These are phyloP conservation scores for Penicillium nucicola DNA, from an alignment of 495 filamentous ascomycete species.

Conservation along the genomic window DNA sequence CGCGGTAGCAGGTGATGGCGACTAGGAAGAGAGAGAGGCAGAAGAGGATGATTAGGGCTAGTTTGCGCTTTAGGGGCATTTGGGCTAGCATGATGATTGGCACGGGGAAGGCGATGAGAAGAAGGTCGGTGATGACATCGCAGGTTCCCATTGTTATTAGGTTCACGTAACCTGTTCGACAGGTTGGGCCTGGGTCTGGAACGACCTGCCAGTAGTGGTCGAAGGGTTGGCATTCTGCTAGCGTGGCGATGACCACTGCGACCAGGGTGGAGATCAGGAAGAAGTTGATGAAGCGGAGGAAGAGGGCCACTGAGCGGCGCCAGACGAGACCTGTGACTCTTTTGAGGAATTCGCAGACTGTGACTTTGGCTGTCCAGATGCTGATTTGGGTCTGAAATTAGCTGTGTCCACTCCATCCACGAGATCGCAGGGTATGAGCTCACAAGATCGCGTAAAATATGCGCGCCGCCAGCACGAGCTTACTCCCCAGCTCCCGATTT, in stretches of 20 bases:
- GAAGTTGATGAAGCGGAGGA: slow-evolving; percentile 66
- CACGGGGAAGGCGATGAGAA: slow-evolving; percentile 84
- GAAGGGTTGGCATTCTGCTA: slow-evolving; percentile 85
- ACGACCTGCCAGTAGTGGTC: slow-evolving; percentile 85
- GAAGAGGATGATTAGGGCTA: slow-evolving; percentile 70
- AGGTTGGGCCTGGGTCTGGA: slow-evolving; percentile 81
- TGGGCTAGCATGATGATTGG: slow-evolving; percentile 74
- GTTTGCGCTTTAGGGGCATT: slow-evolving; percentile 66
- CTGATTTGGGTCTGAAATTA: slow-evolving; percentile 35
- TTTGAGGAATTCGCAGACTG: slow-evolving; percentile 86
- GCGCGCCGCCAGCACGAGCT: slow-evolving; percentile 49
- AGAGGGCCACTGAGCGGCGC: slow-evolving; percentile 65
- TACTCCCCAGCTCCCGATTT: slow-evolving; percentile 48
- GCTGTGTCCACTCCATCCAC: no score
- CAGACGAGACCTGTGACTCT: slow-evolving; percentile 67
- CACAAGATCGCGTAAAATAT: slow-evolving; percentile 59
- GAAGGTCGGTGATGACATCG: slow-evolving; percentile 83
- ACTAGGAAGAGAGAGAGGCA: slow-evolving; percentile 75
- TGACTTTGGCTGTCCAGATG: slow-evolving; percentile 89
- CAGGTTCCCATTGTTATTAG: slow-evolving; percentile 82
- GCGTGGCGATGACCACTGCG: slow-evolving; percentile 72
- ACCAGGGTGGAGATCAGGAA: slow-evolving; percentile 74
- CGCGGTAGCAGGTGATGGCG: slow-evolving; percentile 69
- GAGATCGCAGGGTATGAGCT: slow-evolving; percentile 24
- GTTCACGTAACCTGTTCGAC: slow-evolving; percentile 79